A percentile compares a stretch with the other conserved stretches of the same genome.
Evolutionary conservation across 306 rosid genomes (phyloP).

Genomic region (Sphenostylis stenocarpa): DNA sequence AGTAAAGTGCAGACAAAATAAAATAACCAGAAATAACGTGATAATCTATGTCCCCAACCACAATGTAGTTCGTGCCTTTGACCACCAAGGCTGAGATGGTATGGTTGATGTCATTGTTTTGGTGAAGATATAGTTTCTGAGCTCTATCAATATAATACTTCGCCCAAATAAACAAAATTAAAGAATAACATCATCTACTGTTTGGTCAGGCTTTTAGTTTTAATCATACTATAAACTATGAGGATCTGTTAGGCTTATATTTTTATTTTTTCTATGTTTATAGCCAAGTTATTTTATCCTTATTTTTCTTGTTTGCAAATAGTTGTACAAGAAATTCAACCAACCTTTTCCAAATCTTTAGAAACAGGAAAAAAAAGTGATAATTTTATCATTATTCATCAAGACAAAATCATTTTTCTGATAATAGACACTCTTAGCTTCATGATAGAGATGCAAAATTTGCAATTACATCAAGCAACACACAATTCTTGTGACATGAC

Average conservation of each 20-base stretch:
- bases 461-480: background rate
- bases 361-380: background rate
- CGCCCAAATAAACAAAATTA: background rate
- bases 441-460: background rate
- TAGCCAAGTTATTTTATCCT: background rate
- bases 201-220: background rate
- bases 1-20: no score
- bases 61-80: background rate
- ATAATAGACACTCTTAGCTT: background rate
- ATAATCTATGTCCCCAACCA: background rate
- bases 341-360: background rate
- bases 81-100: no score
- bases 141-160: background rate
- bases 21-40: no score
- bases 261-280: background rate
- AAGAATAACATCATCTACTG: background rate
- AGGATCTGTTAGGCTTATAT: no score
- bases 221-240: background rate
- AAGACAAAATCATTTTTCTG: background rate
- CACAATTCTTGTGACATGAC: background rate
- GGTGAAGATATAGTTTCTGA: background rate
- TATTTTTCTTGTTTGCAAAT: background rate
- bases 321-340: no score
- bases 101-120: no score
- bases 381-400: background rate